Percentiles rank a stretch among this genome's conserved stretches.
Conservation (phyloP, 768 basidiomycete genomes). For the Pisolithus marmoratus region DNA sequence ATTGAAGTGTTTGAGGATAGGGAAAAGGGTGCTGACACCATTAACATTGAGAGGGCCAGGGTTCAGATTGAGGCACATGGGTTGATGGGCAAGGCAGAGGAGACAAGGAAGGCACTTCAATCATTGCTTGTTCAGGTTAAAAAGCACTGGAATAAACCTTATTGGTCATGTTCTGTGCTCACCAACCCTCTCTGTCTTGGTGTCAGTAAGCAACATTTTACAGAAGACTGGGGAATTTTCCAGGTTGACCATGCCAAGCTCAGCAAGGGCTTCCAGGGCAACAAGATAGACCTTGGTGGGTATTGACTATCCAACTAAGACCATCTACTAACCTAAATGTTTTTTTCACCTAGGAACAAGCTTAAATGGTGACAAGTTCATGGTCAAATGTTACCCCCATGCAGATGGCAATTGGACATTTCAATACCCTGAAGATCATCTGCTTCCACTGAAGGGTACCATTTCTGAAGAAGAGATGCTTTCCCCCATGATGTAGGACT, state of each 20-base stretch:
- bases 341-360: conserved; percentile 12
- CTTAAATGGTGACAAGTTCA: conserved; percentile 16
- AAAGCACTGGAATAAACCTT: conserved; percentile 9
- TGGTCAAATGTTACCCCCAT: conserved; percentile 16
- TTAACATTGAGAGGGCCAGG: too few relatives aligned
- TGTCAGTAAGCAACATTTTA: conserved; percentile 21
- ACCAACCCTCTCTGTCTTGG: conserved; percentile 22
- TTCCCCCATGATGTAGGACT: conserved; percentile 23
- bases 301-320: conserved; percentile 21
- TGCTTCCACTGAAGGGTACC: conserved; percentile 25
- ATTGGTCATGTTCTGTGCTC: conserved; percentile 31
- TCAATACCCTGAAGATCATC: conserved; percentile 28
- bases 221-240: conserved; percentile 32
- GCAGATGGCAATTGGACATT: conserved; percentile 20
- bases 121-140: conserved; percentile 14
- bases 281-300: conserved; percentile 30
- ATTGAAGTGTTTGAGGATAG: too few relatives aligned
- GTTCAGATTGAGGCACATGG: too few relatives aligned
- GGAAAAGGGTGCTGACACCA: too few relatives aligned
- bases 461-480: conserved; percentile 29
- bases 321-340: conserved; percentile 15
- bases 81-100: too few relatives aligned
- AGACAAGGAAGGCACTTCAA: conserved; percentile 12
- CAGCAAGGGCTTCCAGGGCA: conserved; percentile 26
- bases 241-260: conserved; percentile 28